These are phyloP conservation scores for Heliamphora exappendiculata DNA, from an alignment of 148 eudicot species.

Conservation along the genomic window DNA sequence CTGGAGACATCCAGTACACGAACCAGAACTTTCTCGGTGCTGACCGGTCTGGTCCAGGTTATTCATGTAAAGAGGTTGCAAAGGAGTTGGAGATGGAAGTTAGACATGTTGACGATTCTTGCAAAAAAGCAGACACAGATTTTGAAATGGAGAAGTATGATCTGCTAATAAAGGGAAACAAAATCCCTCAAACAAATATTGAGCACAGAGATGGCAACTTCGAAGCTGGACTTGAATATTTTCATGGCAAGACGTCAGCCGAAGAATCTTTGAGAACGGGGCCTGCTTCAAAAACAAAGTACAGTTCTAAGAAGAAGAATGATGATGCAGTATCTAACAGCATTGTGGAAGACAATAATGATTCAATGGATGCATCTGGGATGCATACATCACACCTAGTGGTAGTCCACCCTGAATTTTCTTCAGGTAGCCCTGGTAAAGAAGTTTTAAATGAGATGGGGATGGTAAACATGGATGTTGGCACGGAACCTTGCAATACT, in stretches of 20 bases:
- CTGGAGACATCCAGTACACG: neutral
- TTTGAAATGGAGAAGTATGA: neutral
- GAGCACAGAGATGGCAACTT: neutral
- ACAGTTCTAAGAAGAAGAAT: conserved; percentile 5
- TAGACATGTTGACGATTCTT: neutral
- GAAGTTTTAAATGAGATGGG: conserved; percentile 5
- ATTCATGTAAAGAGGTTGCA: conserved; percentile 3
- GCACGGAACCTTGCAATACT: conserved; percentile 7
- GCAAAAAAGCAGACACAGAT: neutral
- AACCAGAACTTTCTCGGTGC: neutral
- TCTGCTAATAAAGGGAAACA: neutral
- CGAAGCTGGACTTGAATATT: neutral
- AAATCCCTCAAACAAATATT: neutral
- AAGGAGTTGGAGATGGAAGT: conserved; percentile 13
- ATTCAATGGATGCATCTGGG: neutral
- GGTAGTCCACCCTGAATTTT: neutral
- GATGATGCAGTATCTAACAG: neutral
- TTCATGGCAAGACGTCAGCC: neutral
- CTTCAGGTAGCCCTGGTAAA: neutral
- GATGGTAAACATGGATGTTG: conserved; percentile 5
- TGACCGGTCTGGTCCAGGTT: neutral
- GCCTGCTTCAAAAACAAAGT: conserved; percentile 8
- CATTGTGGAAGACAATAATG: conserved; percentile 1
- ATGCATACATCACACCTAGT: neutral
- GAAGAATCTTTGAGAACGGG: conserved; percentile 4